phyloP scores from a whole-genome alignment of 163 green algal genomes.

The Scenedesmus sp. region DNA sequence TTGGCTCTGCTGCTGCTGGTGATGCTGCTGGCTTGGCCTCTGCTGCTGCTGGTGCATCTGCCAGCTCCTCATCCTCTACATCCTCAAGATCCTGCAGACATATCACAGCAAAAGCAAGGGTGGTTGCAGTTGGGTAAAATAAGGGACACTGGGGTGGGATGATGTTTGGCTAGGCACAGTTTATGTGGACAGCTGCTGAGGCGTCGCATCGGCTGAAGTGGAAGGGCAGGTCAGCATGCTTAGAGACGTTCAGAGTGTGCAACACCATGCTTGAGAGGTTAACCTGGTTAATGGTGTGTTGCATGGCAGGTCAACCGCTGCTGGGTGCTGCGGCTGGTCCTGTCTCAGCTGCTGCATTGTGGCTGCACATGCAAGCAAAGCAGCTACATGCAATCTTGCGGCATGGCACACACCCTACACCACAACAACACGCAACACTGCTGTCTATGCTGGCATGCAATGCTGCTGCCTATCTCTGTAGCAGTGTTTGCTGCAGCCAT shows the following conservation, averaged over 20 bases:
- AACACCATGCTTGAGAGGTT: no score
- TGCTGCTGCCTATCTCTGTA: neutral
- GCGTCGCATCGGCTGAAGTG: no score
- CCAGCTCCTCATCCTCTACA: constrained; percentile 19
- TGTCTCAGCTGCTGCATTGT: neutral
- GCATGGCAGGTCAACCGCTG: neutral
- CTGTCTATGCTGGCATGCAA: neutral
- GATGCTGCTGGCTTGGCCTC: neutral
- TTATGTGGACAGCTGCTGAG: no score
- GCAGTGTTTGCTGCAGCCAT: neutral
- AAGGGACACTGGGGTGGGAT: no score
- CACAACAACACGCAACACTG: neutral
- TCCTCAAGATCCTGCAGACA: constrained; percentile 19
- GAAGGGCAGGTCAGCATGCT: no score
- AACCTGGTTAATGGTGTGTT: neutral
- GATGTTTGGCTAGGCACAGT: no score
- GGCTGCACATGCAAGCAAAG: neutral
- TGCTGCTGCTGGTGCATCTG: constrained; percentile 5
- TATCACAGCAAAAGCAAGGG: neutral
- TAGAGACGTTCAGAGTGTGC: no score
- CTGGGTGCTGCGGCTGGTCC: neutral
- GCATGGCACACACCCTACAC: neutral
- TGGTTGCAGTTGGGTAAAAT: neutral
- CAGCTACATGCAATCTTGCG: neutral
- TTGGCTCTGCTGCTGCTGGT: neutral